A percentile compares a stretch with the other conserved stretches of the same genome.
Conservation (phyloP, 1,139 yeast species). For the Meyerozyma smithsonii region DNA sequence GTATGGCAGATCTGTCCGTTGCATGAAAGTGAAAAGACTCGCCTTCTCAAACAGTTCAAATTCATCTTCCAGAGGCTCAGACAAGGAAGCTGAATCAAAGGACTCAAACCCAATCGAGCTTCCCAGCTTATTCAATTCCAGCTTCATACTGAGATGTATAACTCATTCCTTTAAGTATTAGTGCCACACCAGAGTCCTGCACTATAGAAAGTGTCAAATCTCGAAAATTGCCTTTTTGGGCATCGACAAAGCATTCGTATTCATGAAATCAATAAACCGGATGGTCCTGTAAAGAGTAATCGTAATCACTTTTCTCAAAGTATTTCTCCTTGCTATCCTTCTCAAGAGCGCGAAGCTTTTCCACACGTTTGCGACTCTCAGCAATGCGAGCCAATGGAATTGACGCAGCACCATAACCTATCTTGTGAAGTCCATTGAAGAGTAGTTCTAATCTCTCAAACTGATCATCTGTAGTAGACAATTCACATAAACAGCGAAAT, state of each 20-base stretch:
- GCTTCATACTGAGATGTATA: neutral
- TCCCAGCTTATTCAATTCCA: neutral
- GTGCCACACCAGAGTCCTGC: neutral
- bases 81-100: neutral
- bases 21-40: neutral
- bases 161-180: neutral
- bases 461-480: slow-evolving; percentile 12
- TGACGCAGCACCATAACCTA: slow-evolving; percentile 25
- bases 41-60: neutral
- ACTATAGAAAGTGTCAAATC: neutral
- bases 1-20: neutral
- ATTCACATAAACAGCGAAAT: slow-evolving; percentile 11
- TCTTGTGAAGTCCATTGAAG: slow-evolving; percentile 11
- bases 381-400: neutral
- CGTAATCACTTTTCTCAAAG: slow-evolving; percentile 1
- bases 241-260: neutral
- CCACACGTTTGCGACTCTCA: neutral
- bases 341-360: neutral
- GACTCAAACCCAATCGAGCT: neutral
- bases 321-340: neutral
- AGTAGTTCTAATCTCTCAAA: slow-evolving; percentile 14
- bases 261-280: neutral
- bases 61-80: neutral
- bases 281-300: neutral
- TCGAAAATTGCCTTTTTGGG: slow-evolving; percentile 1